A percentile compares a stretch with the other conserved stretches of the same genome.
Conservation (phyloP, 768 basidiomycete genomes). For the Galerina marginata region DNA sequence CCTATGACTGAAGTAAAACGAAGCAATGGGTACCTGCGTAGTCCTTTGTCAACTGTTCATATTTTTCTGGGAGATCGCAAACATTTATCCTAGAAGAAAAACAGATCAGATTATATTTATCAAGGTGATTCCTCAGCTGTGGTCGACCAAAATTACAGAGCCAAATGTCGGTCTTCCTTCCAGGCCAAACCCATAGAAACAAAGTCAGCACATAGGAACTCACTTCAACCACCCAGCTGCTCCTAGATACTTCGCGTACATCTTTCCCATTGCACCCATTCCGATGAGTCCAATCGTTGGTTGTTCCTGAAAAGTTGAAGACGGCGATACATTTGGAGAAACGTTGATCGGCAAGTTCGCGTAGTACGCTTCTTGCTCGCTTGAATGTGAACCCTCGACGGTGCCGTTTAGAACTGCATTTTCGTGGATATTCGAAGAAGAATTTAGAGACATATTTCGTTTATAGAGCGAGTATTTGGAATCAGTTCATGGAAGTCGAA, state of each 20-base stretch:
- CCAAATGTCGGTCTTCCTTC: too few species aligned
- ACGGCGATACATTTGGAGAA: slow-evolving; percentile 36
- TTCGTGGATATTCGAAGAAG: too few species aligned
- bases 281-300: slow-evolving; percentile 91
- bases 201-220: slow-evolving; percentile 1
- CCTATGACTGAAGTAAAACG: background rate
- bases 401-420: too few species aligned
- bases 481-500: too few species aligned
- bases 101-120: background rate
- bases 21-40: slow-evolving; percentile 58
- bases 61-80: slow-evolving; percentile 83
- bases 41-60: slow-evolving; percentile 61
- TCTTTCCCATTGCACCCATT: slow-evolving; percentile 96
- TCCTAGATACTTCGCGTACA: slow-evolving; percentile 86
- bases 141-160: too few species aligned
- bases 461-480: too few species aligned
- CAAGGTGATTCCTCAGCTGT: too few species aligned
- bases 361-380: slow-evolving; percentile 10
- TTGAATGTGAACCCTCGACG: too few species aligned
- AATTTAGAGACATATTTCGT: too few species aligned
- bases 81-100: slow-evolving; percentile 73
- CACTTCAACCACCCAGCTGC: slow-evolving; percentile 88
- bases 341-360: slow-evolving; percentile 32
- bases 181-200: background rate
- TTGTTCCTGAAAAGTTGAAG: slow-evolving; percentile 48